A percentile compares a stretch with the other conserved stretches of the same genome.
Conservation (phyloP, 768 basidiomycete genomes). For the Chalciporus piperatus region DNA sequence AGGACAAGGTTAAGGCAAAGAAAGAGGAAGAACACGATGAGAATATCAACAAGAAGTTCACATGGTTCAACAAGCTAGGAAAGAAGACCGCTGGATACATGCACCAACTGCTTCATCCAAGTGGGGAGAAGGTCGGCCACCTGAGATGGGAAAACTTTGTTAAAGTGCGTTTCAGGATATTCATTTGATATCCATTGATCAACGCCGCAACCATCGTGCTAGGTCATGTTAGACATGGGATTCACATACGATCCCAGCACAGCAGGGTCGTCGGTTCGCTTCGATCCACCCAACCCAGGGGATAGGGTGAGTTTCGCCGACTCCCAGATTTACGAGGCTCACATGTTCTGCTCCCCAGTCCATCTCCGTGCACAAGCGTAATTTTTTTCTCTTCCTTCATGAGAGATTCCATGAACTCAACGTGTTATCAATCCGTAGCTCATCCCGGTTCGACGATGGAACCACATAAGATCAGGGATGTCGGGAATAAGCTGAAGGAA, state of each 20-base stretch:
- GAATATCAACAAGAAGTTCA: slow-evolving; percentile 38
- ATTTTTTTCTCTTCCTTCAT: slow-evolving; percentile 1
- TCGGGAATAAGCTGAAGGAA: slow-evolving; percentile 55
- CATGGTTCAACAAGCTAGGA: slow-evolving; percentile 54
- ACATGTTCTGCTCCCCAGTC: slow-evolving; percentile 37
- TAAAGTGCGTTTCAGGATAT: slow-evolving; percentile 43
- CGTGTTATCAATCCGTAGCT: slow-evolving; percentile 39
- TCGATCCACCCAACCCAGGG: slow-evolving; percentile 62
- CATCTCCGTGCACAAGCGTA: slow-evolving; percentile 78
- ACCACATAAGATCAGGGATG: slow-evolving; percentile 46
- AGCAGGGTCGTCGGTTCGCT: slow-evolving; percentile 80
- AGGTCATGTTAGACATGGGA: slow-evolving; percentile 80
- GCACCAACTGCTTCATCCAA: slow-evolving; percentile 61
- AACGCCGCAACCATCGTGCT: not conserved
- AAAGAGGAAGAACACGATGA: slow-evolving; percentile 31
- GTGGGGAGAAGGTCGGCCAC: slow-evolving; percentile 52
- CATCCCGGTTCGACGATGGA: slow-evolving; percentile 71
- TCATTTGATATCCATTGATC: not conserved
- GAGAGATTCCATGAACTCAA: not conserved
- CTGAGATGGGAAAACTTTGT: slow-evolving; percentile 84
- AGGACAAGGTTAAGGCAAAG: slow-evolving; percentile 34
- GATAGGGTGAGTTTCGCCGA: slow-evolving; percentile 38
- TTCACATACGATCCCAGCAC: slow-evolving; percentile 72
- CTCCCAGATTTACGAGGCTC: slow-evolving; percentile 1
- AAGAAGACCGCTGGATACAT: slow-evolving; percentile 59